These are phyloP conservation scores for Didymella segeticola DNA, from an alignment of 2,329 filamentous ascomycete genomes.

Conservation along the genomic window DNA sequence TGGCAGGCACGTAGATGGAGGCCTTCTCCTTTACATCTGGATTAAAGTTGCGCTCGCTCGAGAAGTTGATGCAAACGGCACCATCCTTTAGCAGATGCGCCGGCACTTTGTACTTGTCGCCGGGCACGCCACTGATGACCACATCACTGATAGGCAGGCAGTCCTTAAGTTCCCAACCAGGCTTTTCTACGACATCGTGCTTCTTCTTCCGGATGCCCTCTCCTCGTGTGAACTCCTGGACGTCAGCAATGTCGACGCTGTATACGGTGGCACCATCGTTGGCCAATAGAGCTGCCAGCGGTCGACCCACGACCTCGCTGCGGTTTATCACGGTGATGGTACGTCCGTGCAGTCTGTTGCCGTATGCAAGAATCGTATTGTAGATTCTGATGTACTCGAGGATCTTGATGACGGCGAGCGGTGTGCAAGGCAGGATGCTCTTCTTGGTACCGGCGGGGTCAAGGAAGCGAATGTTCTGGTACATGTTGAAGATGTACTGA, in stretches of 20 bases:
- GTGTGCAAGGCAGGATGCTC: slow-evolving; percentile 93
- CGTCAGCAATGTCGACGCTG: slow-evolving; percentile 88
- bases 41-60: slow-evolving; percentile 92
- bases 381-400: slow-evolving; percentile 95
- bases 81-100: slow-evolving; percentile 83
- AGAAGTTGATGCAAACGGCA: slow-evolving; percentile 98
- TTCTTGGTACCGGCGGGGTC: slow-evolving; percentile 83
- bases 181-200: slow-evolving; percentile 86
- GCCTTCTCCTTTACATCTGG: slow-evolving; percentile 92
- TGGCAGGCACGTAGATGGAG: slow-evolving; percentile 94
- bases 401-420: slow-evolving; percentile 95
- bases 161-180: slow-evolving; percentile 78
- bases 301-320: slow-evolving; percentile 92
- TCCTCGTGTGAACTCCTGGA: slow-evolving; percentile 91
- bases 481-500: slow-evolving; percentile 98
- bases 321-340: slow-evolving; percentile 97
- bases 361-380: slow-evolving; percentile 90
- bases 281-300: slow-evolving; percentile 88
- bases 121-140: slow-evolving; percentile 90
- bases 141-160: slow-evolving; percentile 90
- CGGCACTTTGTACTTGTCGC: slow-evolving; percentile 88
- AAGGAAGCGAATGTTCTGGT: slow-evolving; percentile 95
- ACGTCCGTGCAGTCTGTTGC: slow-evolving; percentile 90
- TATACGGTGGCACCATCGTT: slow-evolving; percentile 97
- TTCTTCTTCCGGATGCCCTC: slow-evolving; percentile 83